Evolutionary conservation across 225 moss, liverwort and hornwort species (phyloP).

Genomic region (Bryoerythrophyllum caledonicum): DNA sequence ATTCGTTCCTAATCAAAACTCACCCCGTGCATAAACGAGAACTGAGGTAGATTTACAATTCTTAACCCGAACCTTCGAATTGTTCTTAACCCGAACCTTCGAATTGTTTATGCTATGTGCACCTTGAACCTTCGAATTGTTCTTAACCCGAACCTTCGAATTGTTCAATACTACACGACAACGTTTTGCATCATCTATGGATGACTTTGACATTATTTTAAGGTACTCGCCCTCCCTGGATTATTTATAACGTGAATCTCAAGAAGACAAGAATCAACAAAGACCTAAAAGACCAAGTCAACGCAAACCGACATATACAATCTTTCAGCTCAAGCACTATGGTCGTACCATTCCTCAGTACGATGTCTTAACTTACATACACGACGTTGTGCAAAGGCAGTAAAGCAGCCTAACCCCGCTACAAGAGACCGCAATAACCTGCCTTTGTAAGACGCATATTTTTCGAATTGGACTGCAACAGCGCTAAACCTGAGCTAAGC

Average conservation of each 20-base stretch:
- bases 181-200: not conserved
- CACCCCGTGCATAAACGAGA: not conserved
- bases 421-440: not conserved
- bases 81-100: too few species aligned
- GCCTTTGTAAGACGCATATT: not conserved
- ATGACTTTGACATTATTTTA: not conserved
- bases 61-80: not conserved
- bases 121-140: too few species aligned
- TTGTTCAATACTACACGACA: not conserved
- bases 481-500: not conserved
- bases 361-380: not conserved
- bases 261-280: not conserved
- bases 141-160: too few species aligned
- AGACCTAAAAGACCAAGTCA: slow-evolving; percentile 9
- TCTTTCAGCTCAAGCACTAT: not conserved
- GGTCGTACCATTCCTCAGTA: not conserved
- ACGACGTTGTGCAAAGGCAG: not conserved
- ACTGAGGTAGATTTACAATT: not conserved
- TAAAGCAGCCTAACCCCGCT: not conserved
- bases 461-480: not conserved
- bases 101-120: too few species aligned
- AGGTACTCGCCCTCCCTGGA: not conserved
- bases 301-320: slow-evolving; percentile 15
- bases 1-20: not conserved
- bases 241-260: not conserved